These are phyloP conservation scores for Syncephalastrum monosporum DNA, from an alignment of 371 early-diverging fungal species.

Conservation along the genomic window DNA sequence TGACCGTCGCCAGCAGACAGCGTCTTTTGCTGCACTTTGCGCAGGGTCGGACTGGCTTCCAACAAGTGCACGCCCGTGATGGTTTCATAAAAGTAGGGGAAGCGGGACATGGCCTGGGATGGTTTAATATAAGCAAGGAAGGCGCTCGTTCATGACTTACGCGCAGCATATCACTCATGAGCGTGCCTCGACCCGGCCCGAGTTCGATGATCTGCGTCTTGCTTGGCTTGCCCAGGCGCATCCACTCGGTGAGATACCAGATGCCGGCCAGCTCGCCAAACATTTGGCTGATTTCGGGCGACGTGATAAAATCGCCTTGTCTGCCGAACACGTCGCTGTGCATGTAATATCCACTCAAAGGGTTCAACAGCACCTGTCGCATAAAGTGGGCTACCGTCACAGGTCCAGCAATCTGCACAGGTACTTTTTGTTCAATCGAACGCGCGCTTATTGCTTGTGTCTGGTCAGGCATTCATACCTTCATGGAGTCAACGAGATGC, in stretches of 20 bases:
- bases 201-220: conserved; percentile 81
- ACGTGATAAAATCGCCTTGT: conserved; percentile 94
- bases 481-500: conserved; percentile 63
- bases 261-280: conserved; percentile 93
- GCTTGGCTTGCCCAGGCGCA: conserved; percentile 55
- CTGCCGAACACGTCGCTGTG: conserved; percentile 88
- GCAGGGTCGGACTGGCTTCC: conserved; percentile 81
- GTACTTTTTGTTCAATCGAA: background rate
- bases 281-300: conserved; percentile 96
- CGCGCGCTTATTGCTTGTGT: background rate
- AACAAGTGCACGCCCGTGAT: conserved; percentile 75
- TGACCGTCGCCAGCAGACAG: conserved; percentile 49
- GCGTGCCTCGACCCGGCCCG: conserved; percentile 94
- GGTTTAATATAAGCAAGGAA: conserved; percentile 7
- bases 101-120: conserved; percentile 56
- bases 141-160: conserved; percentile 29
- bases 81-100: conserved; percentile 62
- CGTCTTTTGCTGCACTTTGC: conserved; percentile 64
- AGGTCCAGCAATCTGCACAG: conserved; percentile 71
- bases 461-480: conserved; percentile 24
- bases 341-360: conserved; percentile 92
- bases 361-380: conserved; percentile 85
- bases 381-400: conserved; percentile 88
- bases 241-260: conserved; percentile 81
- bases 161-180: conserved; percentile 91